Conservation (phyloP, 1,139 yeast species). For the Taphrina sp. region DNA sequence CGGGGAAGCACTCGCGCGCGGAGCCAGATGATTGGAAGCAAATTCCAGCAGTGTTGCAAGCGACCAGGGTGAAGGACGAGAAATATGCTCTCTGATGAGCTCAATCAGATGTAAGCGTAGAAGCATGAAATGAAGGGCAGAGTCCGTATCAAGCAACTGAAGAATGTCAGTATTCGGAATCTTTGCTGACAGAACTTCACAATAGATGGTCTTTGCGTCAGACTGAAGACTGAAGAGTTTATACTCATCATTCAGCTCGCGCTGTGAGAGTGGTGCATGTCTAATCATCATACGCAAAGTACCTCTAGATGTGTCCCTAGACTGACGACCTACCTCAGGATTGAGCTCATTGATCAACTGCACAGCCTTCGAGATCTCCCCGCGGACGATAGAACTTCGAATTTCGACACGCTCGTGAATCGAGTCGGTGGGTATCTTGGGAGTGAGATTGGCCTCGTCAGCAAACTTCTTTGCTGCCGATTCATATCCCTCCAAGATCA, state of each 20-base stretch:
- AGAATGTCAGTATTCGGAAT: background rate
- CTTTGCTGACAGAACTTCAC: background rate
- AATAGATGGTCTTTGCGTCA: conserved; percentile 37
- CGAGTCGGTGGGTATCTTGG: conserved; percentile 40
- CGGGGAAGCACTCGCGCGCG: conserved; percentile 43
- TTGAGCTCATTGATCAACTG: conserved; percentile 46
- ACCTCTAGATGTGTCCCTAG: background rate
- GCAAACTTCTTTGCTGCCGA: conserved; percentile 46
- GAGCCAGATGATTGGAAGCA: conserved; percentile 46
- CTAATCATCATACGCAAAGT: conserved; percentile 37
- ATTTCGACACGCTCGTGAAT: conserved; percentile 44
- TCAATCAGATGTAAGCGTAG: conserved; percentile 48
- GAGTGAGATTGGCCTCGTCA: conserved; percentile 44
- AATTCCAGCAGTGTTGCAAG: conserved; percentile 44
- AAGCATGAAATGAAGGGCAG: conserved; percentile 45
- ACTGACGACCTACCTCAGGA: conserved; percentile 42
- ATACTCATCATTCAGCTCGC: conserved; percentile 38
- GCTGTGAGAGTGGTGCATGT: conserved; percentile 41
- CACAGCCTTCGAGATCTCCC: conserved; percentile 45
- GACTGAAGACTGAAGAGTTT: conserved; percentile 41
- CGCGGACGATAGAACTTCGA: conserved; percentile 43
- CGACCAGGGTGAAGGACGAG: conserved; percentile 34
- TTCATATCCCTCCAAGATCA: conserved; percentile 47
- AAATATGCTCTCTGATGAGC: conserved; percentile 43
- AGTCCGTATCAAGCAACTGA: conserved; percentile 44